Base-by-base conservation (phyloP, 345 rosid genomes). In the Ceriops zippeliana region DNA sequence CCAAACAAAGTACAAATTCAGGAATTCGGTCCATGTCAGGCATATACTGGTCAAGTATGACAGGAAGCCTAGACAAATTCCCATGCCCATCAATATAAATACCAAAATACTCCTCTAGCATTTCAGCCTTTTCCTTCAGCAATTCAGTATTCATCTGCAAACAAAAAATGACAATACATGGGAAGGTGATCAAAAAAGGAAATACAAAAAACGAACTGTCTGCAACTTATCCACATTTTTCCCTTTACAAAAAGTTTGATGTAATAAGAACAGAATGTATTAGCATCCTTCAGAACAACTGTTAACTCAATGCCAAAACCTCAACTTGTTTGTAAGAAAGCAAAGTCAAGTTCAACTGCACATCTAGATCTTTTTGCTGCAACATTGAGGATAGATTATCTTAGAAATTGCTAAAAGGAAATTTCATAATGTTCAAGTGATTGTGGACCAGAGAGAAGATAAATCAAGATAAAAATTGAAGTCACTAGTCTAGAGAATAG, bases 1-100 rank as follows among this genome's bases (percentile, higher is more conserved):
- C 99, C 86, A 93, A 81, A 78, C 87, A 84, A 66, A 95, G 92
- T 61, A 85, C 75, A 79, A 95, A 87, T 73, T 89, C 99, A 22
- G 99, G 99, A 79, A 91, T 83, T 42, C 88, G 87, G 74, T 95
- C 99, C 99, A 95, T 91, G 78, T 91, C 97, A 61, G 96, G 99
- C 28, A 83, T 86, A 77, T 89, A 82, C 80, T 95, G 99, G 71
- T 95, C 99, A 67, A 95, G 96, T 73, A 95, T 79, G 69, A 91
- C 89, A 58, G 97, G 99, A 73, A 95, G 91, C 86, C 91, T 83
- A 62, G 85, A 86, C 73, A 95, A 85, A 64, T 85, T 83, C 68
- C 93, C 93, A 64, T 83, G 75, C 32, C 84, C 51, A 71, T 89
- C 91, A 30, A 93, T 80, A 76, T 77, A 78, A 73, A 93, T 76